phyloP scores from a whole-genome alignment of 345 rosid genomes.

The Combretum micranthum region DNA sequence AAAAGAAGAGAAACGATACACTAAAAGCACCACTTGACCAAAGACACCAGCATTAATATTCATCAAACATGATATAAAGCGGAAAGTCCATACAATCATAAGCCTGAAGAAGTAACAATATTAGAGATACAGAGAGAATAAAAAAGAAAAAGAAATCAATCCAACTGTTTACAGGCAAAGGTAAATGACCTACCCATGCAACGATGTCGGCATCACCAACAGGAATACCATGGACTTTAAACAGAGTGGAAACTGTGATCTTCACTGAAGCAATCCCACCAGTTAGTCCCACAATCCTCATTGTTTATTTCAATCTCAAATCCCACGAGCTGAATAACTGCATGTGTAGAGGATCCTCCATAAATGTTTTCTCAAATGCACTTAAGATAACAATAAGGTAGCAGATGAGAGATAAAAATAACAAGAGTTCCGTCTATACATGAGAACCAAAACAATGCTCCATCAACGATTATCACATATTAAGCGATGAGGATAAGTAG shows the following conservation, averaged over 20 bases:
- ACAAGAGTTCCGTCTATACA: no score
- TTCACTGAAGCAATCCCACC: constrained; percentile 94
- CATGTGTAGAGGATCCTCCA: no score
- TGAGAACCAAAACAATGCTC: no score
- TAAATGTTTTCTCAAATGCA: no score
- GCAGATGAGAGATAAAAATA: no score
- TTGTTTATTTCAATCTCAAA: constrained; percentile 10
- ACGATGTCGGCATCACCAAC: constrained; percentile 76
- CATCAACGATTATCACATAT: no score
- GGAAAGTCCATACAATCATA: not conserved
- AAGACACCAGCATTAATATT: no score
- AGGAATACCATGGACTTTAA: constrained; percentile 61
- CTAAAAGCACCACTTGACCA: no score
- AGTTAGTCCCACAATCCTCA: constrained; percentile 81
- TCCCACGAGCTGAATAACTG: no score
- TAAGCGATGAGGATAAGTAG: no score
- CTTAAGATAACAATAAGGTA: no score
- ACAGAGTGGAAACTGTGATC: constrained; percentile 77
- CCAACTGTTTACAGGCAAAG: not conserved
- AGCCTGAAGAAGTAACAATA: not conserved
- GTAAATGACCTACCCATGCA: constrained; percentile 47
- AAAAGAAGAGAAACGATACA: no score
- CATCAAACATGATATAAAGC: not conserved
- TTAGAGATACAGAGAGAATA: not conserved
- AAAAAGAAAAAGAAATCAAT: not conserved